Evolutionary conservation across 768 basidiomycete species (phyloP).

Genomic region (Fibroporia radiculosa): DNA sequence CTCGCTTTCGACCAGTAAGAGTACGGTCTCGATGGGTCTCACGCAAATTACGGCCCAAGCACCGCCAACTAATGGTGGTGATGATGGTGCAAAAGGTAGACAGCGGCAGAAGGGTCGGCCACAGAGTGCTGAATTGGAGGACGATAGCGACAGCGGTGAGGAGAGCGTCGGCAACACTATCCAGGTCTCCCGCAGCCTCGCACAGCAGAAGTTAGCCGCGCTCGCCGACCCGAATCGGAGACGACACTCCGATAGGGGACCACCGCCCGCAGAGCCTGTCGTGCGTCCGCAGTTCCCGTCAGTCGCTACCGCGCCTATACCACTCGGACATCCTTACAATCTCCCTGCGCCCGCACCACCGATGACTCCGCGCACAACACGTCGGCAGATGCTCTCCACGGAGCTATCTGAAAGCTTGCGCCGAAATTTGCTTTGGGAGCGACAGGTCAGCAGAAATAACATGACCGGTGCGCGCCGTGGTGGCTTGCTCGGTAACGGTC

Average conservation of each 20-base stretch:
- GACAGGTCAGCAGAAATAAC: constrained; percentile 53
- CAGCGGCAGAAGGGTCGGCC: constrained; percentile 55
- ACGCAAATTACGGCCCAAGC: constrained; percentile 36
- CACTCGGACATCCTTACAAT: constrained; percentile 62
- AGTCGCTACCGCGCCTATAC: constrained; percentile 44
- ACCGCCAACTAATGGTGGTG: constrained; percentile 16
- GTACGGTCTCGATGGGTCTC: constrained; percentile 51
- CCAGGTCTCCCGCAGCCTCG: constrained; percentile 58
- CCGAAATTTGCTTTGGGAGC: constrained; percentile 74
- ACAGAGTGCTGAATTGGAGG: constrained; percentile 58
- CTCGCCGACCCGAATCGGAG: constrained; percentile 37
- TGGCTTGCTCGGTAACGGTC: constrained; percentile 20
- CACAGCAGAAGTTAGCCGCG: constrained; percentile 57
- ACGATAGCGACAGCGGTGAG: constrained; percentile 44
- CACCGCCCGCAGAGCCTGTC: constrained; percentile 6
- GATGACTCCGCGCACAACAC: constrained; percentile 79
- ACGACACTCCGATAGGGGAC: constrained; percentile 28
- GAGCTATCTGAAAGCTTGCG: constrained; percentile 83
- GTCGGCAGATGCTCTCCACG: constrained; percentile 74
- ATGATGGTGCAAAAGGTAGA: constrained; percentile 16
- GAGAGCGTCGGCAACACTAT: constrained; percentile 44
- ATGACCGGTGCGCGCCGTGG: constrained; percentile 27
- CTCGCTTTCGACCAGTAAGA: constrained; percentile 42
- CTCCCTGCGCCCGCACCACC: constrained; percentile 58
- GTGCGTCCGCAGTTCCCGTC: constrained; percentile 23